A percentile compares a stretch with the other conserved stretches of the same genome.
Conservation (phyloP, 2,329 filamentous ascomycete species). For the Arthrobotrys conoides region DNA sequence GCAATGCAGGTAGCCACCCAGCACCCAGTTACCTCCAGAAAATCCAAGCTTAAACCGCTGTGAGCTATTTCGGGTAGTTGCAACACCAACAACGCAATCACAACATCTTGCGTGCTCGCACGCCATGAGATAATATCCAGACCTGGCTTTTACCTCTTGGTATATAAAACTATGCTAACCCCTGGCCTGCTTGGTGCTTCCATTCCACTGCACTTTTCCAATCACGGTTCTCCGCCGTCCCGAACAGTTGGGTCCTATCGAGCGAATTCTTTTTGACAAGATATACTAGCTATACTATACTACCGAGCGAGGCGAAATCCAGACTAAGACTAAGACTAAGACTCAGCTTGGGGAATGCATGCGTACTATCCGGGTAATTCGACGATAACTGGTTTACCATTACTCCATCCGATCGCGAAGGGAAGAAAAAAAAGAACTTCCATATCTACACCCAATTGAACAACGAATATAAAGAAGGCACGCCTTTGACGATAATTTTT, state of each 20-base stretch:
- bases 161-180: not conserved
- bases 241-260: not conserved
- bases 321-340: not conserved
- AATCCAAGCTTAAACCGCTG: slow-evolving; percentile 44
- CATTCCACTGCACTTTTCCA: not conserved
- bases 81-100: slow-evolving; percentile 33
- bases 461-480: not conserved
- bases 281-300: too few relatives aligned
- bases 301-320: too few relatives aligned
- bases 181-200: not conserved
- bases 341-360: not conserved
- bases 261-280: slow-evolving; percentile 28
- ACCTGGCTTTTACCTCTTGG: too few relatives aligned
- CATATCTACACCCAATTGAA: slow-evolving; percentile 19
- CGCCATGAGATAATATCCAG: slow-evolving; percentile 23
- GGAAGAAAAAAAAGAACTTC: not conserved
- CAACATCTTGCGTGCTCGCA: slow-evolving; percentile 52
- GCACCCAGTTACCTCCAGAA: not conserved
- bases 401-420: not conserved
- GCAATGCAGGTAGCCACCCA: not conserved
- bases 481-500: slow-evolving; percentile 32
- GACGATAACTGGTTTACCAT: slow-evolving; percentile 13
- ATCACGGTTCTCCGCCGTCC: not conserved
- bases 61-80: slow-evolving; percentile 44
- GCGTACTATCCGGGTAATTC: slow-evolving; percentile 45